Evolutionary conservation across 73 alveolate species (phyloP), one percentile per base, ranked within the genome.

Genomic region (Paramecium sexaurelia): DNA sequence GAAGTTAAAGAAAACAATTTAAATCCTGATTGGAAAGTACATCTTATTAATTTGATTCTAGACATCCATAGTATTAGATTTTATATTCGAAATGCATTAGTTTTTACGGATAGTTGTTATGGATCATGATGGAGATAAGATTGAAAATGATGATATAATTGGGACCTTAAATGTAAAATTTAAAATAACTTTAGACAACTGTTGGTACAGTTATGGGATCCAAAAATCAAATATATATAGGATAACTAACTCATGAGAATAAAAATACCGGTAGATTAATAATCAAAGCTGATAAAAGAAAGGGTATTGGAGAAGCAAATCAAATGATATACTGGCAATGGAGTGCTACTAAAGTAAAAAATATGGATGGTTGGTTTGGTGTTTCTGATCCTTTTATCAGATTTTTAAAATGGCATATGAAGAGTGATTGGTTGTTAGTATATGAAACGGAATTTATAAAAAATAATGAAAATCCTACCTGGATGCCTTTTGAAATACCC

Each of bases 31-130:
- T 95, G 94, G 84, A 35, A 66, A 8, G 95, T 51, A 51, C 5
- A n/a, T 11, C 17, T 4, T 51, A 0, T 51, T 0, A 51, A 51
- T n/a, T n/a, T 51, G 32, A 83, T 17, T 37, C 75, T 61, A 61
- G 36, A 95, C 85, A 17, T 32, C 91, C 5, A 39, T 95, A 41
- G 93, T 67, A 51, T 61, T 96, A 9, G 97, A 96, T 68, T 97
- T 82, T 73, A 95, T 75, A 87, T 97, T 97, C 73, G 99, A 97
- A 93, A 85, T 85, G 29, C 94, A 96, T 75, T 96, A 97, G 92
- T 36, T 26, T 26, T 5, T 96, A 2, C 85, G 24, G 24, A 84
- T 93, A 61, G 95, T 75, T 47, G 96, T 95, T 22, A 68, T 55
- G 55, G 98, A 95, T 86, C 95, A 92, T 84, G 95, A 78, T 33